A percentile compares a stretch with the other conserved stretches of the same genome.
Conservation (phyloP, 1,284 basidiomycete genomes). For the Austroboletus novae-zelandiae region DNA sequence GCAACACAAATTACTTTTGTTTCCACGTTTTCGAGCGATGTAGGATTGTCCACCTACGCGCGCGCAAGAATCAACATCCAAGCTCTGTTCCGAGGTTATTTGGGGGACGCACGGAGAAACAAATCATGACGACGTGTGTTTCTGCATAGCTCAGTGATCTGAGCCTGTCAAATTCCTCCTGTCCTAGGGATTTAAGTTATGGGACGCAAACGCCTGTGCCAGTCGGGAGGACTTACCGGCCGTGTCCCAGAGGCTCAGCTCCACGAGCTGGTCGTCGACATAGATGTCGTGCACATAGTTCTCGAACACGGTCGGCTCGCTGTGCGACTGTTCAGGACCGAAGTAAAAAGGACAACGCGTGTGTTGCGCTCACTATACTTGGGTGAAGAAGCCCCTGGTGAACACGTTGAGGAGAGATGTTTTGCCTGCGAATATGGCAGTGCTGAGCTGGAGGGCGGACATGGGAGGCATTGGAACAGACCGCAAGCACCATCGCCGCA, state of each 20-base stretch:
- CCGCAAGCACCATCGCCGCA: slow-evolving; percentile 94
- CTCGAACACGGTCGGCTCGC: slow-evolving; percentile 91
- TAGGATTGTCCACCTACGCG: slow-evolving; percentile 81
- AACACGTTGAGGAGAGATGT: slow-evolving; percentile 84
- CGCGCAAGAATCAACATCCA: neutral
- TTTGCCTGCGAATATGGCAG: slow-evolving; percentile 49
- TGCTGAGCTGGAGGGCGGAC: slow-evolving; percentile 18
- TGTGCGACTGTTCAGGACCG: slow-evolving; percentile 28
- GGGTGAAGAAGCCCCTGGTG: slow-evolving; percentile 83
- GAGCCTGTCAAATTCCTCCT: slow-evolving; percentile 94
- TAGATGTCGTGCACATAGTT: slow-evolving; percentile 88
- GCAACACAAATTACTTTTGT: slow-evolving; percentile 58
- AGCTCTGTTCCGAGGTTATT: neutral
- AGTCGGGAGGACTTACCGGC: slow-evolving; percentile 61
- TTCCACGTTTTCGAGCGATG: slow-evolving; percentile 90
- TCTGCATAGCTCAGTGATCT: slow-evolving; percentile 92
- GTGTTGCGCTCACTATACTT: slow-evolving; percentile 70
- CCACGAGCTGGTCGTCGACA: slow-evolving; percentile 81
- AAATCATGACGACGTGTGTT: slow-evolving; percentile 92
- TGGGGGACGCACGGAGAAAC: slow-evolving; percentile 72
- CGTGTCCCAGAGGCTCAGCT: slow-evolving; percentile 95
- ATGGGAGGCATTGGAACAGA: slow-evolving; percentile 30
- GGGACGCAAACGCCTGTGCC: slow-evolving; percentile 26
- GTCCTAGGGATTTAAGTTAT: slow-evolving; percentile 53
- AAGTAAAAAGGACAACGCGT: neutral